These are phyloP conservation scores for Acanthamoeba triangularis DNA, from an alignment of 208 protist species.

Conservation along the genomic window DNA sequence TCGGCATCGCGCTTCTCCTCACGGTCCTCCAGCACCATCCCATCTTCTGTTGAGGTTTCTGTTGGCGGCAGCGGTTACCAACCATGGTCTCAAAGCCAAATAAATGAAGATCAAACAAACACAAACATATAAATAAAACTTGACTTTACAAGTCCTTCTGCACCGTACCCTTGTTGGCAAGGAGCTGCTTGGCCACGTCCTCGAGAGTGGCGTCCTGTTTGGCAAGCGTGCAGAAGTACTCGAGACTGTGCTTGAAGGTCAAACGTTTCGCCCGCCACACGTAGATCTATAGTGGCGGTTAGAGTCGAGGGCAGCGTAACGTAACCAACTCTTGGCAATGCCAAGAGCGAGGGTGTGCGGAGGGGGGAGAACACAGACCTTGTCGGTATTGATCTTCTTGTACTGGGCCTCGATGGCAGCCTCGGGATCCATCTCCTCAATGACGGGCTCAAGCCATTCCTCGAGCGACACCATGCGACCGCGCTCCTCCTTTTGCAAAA, in stretches of 20 bases:
- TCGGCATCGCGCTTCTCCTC: not conserved
- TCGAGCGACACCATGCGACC: not conserved
- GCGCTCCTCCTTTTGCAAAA: not conserved
- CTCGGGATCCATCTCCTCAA: slow-evolving; percentile 67
- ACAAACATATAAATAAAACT: too few relatives aligned
- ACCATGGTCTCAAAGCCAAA: not conserved
- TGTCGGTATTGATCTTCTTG: slow-evolving; percentile 51
- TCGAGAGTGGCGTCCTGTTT: slow-evolving; percentile 42
- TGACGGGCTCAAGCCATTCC: slow-evolving; percentile 25
- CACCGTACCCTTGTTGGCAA: not conserved
- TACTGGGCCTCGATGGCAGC: slow-evolving; percentile 51
- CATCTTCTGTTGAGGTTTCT: not conserved
- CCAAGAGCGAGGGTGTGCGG: not conserved
- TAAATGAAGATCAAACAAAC: not conserved
- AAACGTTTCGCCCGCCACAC: not conserved
- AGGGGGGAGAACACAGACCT: not conserved
- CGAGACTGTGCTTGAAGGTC: slow-evolving; percentile 52
- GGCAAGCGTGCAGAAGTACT: slow-evolving; percentile 19
- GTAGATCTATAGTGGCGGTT: not conserved
- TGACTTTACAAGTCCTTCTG: too few relatives aligned
- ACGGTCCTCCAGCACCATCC: not conserved
- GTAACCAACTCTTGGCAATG: not conserved
- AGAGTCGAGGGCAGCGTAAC: too few relatives aligned
- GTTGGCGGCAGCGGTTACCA: too few relatives aligned
- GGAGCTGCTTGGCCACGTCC: slow-evolving; percentile 32